Percentiles rank a stretch among this genome's conserved stretches.
phyloP scores from a whole-genome alignment of 805 yeast species.

The Lipomyces orientalis region DNA sequence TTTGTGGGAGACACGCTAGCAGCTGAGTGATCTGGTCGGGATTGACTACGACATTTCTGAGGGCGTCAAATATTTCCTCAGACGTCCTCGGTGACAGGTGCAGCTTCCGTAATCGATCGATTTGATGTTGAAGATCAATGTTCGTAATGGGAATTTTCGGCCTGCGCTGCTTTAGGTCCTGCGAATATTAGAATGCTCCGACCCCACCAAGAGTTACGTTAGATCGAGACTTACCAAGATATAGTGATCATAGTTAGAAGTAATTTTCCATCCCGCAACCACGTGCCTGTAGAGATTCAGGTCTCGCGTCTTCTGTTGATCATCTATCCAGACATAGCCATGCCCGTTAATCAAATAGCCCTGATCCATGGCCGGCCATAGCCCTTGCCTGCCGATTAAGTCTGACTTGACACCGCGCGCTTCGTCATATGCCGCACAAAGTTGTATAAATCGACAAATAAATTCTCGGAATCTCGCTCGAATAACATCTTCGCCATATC shows the following conservation, averaged over 20 bases:
- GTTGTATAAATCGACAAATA: conserved; percentile 41
- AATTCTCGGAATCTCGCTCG: conserved; percentile 42
- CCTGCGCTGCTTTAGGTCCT: conserved; percentile 28
- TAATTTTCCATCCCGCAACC: conserved; percentile 43
- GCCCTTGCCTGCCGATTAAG: conserved; percentile 30
- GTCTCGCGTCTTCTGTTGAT: conserved; percentile 38
- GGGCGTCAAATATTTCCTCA: conserved; percentile 38
- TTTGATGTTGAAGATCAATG: conserved; percentile 43
- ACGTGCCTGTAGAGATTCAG: conserved; percentile 39
- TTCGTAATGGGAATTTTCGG: conserved; percentile 36
- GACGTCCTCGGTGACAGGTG: conserved; percentile 40
- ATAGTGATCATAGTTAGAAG: conserved; percentile 37
- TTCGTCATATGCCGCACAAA: conserved; percentile 42
- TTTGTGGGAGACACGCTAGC: conserved; percentile 11
- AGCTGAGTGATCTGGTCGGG: conserved; percentile 42
- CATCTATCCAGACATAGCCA: conserved; percentile 45
- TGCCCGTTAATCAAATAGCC: conserved; percentile 41
- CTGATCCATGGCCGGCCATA: conserved; percentile 22
- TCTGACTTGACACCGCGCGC: conserved; percentile 38
- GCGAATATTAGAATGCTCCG: not conserved
- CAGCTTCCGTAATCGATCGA: conserved; percentile 42
- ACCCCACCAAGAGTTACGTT: conserved; percentile 24
- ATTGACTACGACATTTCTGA: conserved; percentile 40
- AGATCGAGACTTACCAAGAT: not conserved
- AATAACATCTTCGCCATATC: conserved; percentile 43